phyloP scores from a whole-genome alignment of 2,329 filamentous ascomycete species.

The Berkeleyomyces basicola region DNA sequence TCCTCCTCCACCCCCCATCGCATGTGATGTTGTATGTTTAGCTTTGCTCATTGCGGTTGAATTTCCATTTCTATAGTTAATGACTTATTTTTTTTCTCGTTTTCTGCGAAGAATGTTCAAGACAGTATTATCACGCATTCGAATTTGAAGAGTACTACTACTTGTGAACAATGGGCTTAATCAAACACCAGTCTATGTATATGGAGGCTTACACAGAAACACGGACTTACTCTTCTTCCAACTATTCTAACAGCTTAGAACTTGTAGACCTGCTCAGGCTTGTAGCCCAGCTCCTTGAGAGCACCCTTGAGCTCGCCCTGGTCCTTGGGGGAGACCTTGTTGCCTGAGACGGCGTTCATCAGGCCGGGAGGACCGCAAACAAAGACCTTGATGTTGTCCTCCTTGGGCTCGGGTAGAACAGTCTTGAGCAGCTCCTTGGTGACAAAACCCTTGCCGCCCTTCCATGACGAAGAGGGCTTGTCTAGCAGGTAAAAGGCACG shows the following conservation, averaged over 20 bases:
- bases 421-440: constrained; percentile 89
- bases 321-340: constrained; percentile 81
- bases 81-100: neutral
- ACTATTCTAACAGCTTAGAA: constrained; percentile 37
- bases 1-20: neutral
- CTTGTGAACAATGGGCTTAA: no score
- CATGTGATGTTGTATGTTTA: neutral
- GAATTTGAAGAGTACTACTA: neutral
- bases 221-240: neutral
- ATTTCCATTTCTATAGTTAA: neutral
- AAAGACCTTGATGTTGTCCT: constrained; percentile 87
- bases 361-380: constrained; percentile 84
- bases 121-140: neutral
- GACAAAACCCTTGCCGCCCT: constrained; percentile 62
- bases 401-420: constrained; percentile 81
- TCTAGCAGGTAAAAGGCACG: constrained; percentile 87
- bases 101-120: neutral
- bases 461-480: constrained; percentile 64
- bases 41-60: constrained; percentile 1
- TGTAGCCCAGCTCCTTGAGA: constrained; percentile 63
- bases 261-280: constrained; percentile 76
- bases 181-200: no score
- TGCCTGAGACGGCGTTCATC: constrained; percentile 84
- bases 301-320: constrained; percentile 78
- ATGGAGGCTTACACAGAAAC: neutral